Evolutionary conservation across 345 rosid species (phyloP).

Genomic region (Brassica juncea): DNA sequence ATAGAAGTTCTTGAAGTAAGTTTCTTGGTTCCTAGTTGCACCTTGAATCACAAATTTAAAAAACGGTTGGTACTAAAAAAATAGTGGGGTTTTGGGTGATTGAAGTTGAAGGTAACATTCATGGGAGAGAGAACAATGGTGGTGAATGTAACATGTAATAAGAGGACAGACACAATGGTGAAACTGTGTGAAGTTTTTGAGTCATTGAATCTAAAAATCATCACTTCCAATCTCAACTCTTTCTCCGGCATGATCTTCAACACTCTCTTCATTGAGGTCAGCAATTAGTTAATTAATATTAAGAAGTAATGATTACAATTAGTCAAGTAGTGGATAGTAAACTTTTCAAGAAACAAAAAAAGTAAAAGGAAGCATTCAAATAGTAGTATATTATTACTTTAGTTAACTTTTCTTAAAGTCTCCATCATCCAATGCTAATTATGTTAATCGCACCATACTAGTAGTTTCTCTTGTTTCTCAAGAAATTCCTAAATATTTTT

Average conservation of each 20-base stretch:
- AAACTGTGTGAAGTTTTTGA: slow-evolving; percentile 83
- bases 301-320: slow-evolving; percentile 29
- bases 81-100: slow-evolving; percentile 8
- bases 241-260: slow-evolving; percentile 74
- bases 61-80: neutral
- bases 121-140: slow-evolving; percentile 75
- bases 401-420: slow-evolving; percentile 19
- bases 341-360: slow-evolving; percentile 7
- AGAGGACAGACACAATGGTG: slow-evolving; percentile 83
- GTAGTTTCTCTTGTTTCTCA: neutral
- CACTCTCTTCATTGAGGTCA: slow-evolving; percentile 83
- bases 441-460: neutral
- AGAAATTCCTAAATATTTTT: neutral
- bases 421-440: slow-evolving; percentile 9
- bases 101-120: slow-evolving; percentile 66
- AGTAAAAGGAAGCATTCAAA: slow-evolving; percentile 26
- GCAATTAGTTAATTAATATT: neutral
- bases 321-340: slow-evolving; percentile 34
- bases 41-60: neutral
- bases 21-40: neutral
- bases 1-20: slow-evolving; percentile 65
- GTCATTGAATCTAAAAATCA: slow-evolving; percentile 71
- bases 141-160: slow-evolving; percentile 81
- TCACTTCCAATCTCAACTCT: slow-evolving; percentile 70
- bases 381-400: neutral